A percentile compares a stretch with the other conserved stretches of the same genome.
Conservation (phyloP, 257 asterid species). For the Linaria vulgaris region DNA sequence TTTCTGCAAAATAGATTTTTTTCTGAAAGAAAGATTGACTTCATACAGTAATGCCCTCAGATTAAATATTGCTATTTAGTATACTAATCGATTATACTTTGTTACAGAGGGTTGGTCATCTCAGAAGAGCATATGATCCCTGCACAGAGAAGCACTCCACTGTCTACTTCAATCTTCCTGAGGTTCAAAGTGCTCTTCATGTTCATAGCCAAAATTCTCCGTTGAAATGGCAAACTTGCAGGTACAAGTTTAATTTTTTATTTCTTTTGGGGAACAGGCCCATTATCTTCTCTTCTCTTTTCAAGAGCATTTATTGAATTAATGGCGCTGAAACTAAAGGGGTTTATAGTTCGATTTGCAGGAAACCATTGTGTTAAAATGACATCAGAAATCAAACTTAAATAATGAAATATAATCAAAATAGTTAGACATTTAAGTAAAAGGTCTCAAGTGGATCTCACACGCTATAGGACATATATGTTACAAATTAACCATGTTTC, state of each 20-base stretch:
- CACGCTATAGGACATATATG: neutral
- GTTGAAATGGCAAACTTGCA: slow-evolving; percentile 79
- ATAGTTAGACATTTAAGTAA: neutral
- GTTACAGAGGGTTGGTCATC: slow-evolving; percentile 49
- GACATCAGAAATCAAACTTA: no score
- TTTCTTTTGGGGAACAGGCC: neutral
- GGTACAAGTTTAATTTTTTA: no score
- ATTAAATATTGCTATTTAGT: slow-evolving; percentile 22
- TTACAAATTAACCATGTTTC: neutral
- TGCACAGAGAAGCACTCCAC: slow-evolving; percentile 86
- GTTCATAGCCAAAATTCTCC: slow-evolving; percentile 47
- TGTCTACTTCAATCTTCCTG: slow-evolving; percentile 86
- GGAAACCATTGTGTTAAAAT: neutral
- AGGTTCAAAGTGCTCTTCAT: slow-evolving; percentile 91
- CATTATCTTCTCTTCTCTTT: no score
- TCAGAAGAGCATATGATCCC: slow-evolving; percentile 79
- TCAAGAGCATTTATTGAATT: no score
- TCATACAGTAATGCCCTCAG: slow-evolving; percentile 4
- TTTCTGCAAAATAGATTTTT: neutral
- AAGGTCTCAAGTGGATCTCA: slow-evolving; percentile 7
- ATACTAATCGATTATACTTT: slow-evolving; percentile 31
- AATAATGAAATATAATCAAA: neutral
- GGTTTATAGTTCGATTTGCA: slow-evolving; percentile 10
- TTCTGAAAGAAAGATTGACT: neutral
- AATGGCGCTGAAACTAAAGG: neutral